Conservation (phyloP, 208 protist species). For the Trypanosoma melophagium region DNA sequence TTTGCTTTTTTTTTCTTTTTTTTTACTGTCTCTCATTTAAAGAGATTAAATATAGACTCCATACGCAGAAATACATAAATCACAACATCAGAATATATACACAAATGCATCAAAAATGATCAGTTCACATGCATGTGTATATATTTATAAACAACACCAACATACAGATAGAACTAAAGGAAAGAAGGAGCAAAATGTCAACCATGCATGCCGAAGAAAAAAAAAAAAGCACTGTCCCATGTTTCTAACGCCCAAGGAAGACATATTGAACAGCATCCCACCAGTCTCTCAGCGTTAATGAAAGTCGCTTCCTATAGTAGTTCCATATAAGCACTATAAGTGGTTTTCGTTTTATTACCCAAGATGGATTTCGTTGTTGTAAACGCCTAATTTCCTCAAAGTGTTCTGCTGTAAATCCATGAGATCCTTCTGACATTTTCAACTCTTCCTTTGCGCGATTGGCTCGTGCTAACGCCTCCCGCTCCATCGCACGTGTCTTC, state of each 20-base stretch:
- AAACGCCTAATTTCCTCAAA: slow-evolving; percentile 38
- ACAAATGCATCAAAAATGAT: not conserved
- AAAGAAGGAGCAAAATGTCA: no score
- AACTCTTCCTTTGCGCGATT: slow-evolving; percentile 35
- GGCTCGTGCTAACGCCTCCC: slow-evolving; percentile 26
- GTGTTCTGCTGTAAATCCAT: slow-evolving; percentile 72
- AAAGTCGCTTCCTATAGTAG: slow-evolving; percentile 10
- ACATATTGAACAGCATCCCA: slow-evolving; percentile 10
- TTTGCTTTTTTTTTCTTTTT: not conserved
- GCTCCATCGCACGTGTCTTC: slow-evolving; percentile 38
- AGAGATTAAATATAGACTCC: no score
- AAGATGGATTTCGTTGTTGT: slow-evolving; percentile 9
- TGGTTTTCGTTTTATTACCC: slow-evolving; percentile 4
- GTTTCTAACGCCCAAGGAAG: slow-evolving; percentile 9
- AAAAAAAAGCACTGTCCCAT: slow-evolving; percentile 1
- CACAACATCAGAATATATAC: not conserved
- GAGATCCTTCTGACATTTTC: slow-evolving; percentile 45
- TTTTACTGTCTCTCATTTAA: not conserved
- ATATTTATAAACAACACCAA: no score
- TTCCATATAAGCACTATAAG: slow-evolving; percentile 10
- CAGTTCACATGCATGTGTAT: no score
- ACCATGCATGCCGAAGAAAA: no score
- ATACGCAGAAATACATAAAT: no score
- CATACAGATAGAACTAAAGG: no score
- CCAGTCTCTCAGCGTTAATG: not conserved